A percentile compares a stretch with the other conserved stretches of the same genome.
phyloP scores from a whole-genome alignment of 108 stramenopile genomes.

The Fragilaria crotonensis region DNA sequence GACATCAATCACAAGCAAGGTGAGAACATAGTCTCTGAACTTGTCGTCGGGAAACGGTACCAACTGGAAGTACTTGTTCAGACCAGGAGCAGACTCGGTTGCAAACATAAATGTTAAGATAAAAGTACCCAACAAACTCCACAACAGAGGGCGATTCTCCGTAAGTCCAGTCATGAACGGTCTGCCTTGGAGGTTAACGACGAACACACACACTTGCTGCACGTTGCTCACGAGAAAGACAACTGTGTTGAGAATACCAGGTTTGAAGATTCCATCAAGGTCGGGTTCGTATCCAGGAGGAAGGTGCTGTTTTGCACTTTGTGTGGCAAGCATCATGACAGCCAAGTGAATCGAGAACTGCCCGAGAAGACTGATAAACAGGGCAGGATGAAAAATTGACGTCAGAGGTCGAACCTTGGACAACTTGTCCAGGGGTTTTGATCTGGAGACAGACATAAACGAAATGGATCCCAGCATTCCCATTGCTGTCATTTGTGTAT shows the following conservation, averaged over 20 bases:
- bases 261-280: conserved; percentile 90
- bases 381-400: conserved; percentile 92
- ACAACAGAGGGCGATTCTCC: conserved; percentile 91
- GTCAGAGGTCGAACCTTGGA: conserved; percentile 88
- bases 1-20: conserved; percentile 73
- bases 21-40: conserved; percentile 86
- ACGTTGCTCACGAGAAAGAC: conserved; percentile 94
- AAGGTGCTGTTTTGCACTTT: conserved; percentile 66
- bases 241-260: conserved; percentile 87
- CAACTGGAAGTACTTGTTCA: conserved; percentile 96
- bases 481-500: conserved; percentile 94
- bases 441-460: conserved; percentile 91
- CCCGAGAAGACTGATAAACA: conserved; percentile 89
- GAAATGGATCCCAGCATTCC: conserved; percentile 87
- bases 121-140: conserved; percentile 86
- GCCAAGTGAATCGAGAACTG: conserved; percentile 88
- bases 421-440: conserved; percentile 90
- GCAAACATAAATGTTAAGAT: conserved; percentile 89
- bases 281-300: conserved; percentile 77
- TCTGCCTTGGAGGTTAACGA: conserved; percentile 96
- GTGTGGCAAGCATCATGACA: conserved; percentile 83
- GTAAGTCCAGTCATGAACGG: conserved; percentile 98
- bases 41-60: conserved; percentile 92
- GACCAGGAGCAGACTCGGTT: conserved; percentile 76
- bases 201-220: conserved; percentile 95